These are phyloP conservation scores for Mycena venus DNA, from an alignment of 768 basidiomycete genomes.

Conservation along the genomic window DNA sequence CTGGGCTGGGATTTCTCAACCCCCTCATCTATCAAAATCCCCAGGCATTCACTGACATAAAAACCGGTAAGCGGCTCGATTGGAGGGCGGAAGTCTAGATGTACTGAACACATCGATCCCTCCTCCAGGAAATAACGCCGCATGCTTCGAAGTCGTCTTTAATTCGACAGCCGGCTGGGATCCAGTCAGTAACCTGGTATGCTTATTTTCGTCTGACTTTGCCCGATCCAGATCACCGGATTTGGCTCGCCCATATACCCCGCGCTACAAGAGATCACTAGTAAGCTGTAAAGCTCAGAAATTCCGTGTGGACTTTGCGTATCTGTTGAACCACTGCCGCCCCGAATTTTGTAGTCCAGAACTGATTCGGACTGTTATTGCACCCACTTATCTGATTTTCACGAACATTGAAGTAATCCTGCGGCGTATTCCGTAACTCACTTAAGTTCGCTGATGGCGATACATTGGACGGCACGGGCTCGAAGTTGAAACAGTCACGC, in stretches of 20 bases:
- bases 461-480: too few relatives aligned
- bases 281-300: neutral
- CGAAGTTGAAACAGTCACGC: too few relatives aligned
- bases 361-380: too few relatives aligned
- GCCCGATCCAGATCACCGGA: neutral
- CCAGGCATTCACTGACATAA: neutral
- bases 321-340: constrained; percentile 2
- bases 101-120: neutral
- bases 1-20: neutral
- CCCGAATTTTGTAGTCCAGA: constrained; percentile 1
- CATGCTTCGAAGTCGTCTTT: neutral
- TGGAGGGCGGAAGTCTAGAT: neutral
- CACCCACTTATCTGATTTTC: too few relatives aligned
- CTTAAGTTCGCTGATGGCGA: too few relatives aligned
- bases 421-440: too few relatives aligned
- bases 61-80: neutral
- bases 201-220: neutral
- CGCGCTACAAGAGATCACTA: neutral
- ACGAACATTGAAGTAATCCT: too few relatives aligned
- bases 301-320: neutral
- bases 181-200: neutral
- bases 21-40: constrained; percentile 8
- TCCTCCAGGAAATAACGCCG: neutral
- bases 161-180: neutral
- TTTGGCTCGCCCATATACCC: neutral